A percentile compares a stretch with the other conserved stretches of the same genome.
Evolutionary conservation across 2,329 filamentous ascomycete species (phyloP).

Genomic region (Aspergillus latus): DNA sequence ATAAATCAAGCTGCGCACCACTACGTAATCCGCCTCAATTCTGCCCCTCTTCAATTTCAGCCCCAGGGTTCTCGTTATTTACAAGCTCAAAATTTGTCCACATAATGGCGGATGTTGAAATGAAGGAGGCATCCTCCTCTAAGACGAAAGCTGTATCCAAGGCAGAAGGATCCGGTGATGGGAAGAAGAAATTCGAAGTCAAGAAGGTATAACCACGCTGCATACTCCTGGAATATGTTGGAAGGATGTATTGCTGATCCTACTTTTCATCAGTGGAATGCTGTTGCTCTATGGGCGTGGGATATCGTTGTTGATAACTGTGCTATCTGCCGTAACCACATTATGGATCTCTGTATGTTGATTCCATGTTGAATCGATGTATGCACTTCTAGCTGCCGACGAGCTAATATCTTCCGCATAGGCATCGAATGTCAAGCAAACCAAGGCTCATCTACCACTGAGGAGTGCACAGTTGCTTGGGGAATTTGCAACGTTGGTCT

Average conservation of each 20-base stretch:
- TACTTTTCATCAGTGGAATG: conserved; percentile 76
- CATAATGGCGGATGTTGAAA: conserved; percentile 90
- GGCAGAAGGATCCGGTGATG: conserved; percentile 56
- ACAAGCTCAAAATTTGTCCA: background rate
- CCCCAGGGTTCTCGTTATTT: background rate
- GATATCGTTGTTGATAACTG: conserved; percentile 99
- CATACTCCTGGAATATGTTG: background rate
- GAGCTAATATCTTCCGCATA: conserved; percentile 38
- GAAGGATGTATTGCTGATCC: conserved; percentile 18
- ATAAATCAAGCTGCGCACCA: background rate
- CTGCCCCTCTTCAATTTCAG: conserved; percentile 13
- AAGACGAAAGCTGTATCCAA: conserved; percentile 60
- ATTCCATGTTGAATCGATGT: background rate
- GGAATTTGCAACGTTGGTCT: conserved; percentile 92
- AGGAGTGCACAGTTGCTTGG: conserved; percentile 98
- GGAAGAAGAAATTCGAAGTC: conserved; percentile 95
- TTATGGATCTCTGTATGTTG: conserved; percentile 91
- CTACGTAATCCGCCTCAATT: conserved; percentile 22
- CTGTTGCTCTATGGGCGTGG: conserved; percentile 97
- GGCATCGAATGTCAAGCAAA: conserved; percentile 99
- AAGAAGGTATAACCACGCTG: conserved; percentile 72
- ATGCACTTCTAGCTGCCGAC: background rate
- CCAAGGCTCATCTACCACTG: conserved; percentile 92
- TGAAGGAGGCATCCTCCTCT: conserved; percentile 75
- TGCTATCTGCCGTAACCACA: conserved; percentile 98